Evolutionary conservation across 768 basidiomycete species (phyloP).

Genomic region (Sporobolomyces roseus): DNA sequence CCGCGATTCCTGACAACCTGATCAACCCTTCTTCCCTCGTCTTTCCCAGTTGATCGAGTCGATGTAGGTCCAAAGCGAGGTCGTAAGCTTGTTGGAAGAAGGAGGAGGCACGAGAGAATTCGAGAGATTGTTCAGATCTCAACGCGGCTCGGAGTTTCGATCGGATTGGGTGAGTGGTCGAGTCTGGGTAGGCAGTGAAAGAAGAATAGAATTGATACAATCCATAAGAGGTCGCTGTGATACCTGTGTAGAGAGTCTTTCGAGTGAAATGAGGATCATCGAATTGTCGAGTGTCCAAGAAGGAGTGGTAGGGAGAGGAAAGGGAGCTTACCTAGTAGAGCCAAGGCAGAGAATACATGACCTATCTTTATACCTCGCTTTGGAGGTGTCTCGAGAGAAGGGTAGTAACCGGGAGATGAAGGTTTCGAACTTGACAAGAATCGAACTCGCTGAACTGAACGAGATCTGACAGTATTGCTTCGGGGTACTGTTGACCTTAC

Average conservation of each 20-base stretch:
- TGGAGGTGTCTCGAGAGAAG: conserved; percentile 7
- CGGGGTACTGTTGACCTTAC: not conserved
- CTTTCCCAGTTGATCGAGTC: conserved; percentile 1
- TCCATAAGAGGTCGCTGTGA: conserved; percentile 35
- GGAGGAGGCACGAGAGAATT: conserved; percentile 7
- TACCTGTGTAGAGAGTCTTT: conserved; percentile 11
- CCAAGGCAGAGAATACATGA: conserved; percentile 23
- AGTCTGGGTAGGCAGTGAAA: conserved; percentile 39
- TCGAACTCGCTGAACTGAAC: not conserved
- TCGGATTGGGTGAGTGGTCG: conserved; percentile 26
- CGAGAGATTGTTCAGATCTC: not conserved
- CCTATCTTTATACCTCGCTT: conserved; percentile 32
- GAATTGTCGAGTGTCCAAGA: not conserved
- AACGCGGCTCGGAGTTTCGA: conserved; percentile 38
- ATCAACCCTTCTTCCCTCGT: conserved; percentile 6
- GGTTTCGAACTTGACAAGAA: not conserved
- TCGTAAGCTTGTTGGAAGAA: conserved; percentile 34
- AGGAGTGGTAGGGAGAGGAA: no score
- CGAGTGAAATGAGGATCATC: not conserved
- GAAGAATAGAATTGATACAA: conserved; percentile 37
- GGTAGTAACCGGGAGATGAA: not conserved
- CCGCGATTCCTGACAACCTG: conserved; percentile 31
- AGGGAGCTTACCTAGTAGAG: conserved; percentile 30
- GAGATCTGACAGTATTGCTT: no score
- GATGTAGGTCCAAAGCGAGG: conserved; percentile 26